These are phyloP conservation scores for Sporothrix brasiliensis DNA, from an alignment of 2,329 filamentous ascomycete genomes.

Conservation along the genomic window DNA sequence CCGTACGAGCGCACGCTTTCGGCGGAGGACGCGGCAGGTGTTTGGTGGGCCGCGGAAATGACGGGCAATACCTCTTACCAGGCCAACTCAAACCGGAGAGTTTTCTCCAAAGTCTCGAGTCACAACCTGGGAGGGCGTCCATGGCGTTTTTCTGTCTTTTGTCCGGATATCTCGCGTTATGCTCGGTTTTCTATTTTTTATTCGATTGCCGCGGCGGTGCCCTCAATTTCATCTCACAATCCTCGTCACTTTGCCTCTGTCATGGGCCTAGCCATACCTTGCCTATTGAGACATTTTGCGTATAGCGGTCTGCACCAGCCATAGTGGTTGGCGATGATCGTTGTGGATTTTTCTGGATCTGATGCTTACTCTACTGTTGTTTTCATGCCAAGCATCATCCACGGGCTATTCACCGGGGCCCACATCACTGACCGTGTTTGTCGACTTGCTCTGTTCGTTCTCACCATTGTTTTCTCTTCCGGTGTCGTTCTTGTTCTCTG, in stretches of 20 bases:
- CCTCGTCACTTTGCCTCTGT: not conserved
- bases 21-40: not conserved
- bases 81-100: not conserved
- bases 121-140: not conserved
- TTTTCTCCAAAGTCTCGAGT: not conserved
- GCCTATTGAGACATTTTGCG: not conserved
- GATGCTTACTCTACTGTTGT: not conserved
- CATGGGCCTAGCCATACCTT: conserved; percentile 11
- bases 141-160: not conserved
- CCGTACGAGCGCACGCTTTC: conserved; percentile 17
- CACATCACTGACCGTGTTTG: not conserved
- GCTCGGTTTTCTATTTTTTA: not conserved
- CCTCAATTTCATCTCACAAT: too few species aligned
- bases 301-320: not conserved
- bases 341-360: not conserved
- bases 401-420: too few species aligned
- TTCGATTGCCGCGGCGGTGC: not conserved
- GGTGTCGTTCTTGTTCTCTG: not conserved
- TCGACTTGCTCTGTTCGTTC: not conserved
- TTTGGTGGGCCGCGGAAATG: not conserved
- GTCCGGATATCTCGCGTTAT: not conserved
- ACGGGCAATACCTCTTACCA: not conserved
- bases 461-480: not conserved
- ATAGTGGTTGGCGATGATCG: not conserved
- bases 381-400: not conserved